Base-by-base conservation (phyloP, 306 rosid species). In the Gastrolobium bilobum region DNA sequence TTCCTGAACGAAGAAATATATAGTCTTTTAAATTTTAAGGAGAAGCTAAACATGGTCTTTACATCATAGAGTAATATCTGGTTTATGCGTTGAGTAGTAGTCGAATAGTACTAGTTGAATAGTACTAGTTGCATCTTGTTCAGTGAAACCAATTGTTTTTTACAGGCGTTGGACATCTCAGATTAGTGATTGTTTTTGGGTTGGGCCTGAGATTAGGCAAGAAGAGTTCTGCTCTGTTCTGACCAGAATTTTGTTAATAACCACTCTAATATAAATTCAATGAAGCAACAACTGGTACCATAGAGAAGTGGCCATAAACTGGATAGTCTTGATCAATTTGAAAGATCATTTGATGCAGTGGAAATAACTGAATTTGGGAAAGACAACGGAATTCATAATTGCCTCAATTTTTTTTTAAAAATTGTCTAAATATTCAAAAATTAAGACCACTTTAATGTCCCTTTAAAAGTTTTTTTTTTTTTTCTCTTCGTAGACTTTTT, bases 211-310 rank as follows among this genome's bases (percentile, higher is more conserved):
- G 34, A 66, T 31, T 30, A 58, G 39, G 30, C 20, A 65, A 73
- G 62, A 29, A 26, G 11, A 2, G 58, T 10, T 43, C 10, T 53
- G 46, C 44, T 38, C 44, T 20, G 43, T 7, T 80, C 37, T 46
- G 31, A 46, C 39, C 68, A 5, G 47, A 64, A 64, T 80, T 73
- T 69, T 80, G 53, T 81, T 35, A 15, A 20, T 20, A 20, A 20
- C 26, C 26, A 20, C 0, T 20, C 26, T 20, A 20, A 20, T 20
- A 20, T 20, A 20, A n/a, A n/a, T n/a, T n/a, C n/a, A n/a, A n/a
- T n/a, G n/a, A n/a, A n/a, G n/a, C n/a, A n/a, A n/a, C n/a, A n/a
- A n/a, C n/a, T n/a, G n/a, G n/a, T n/a, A n/a, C n/a, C n/a, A n/a
- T n/a, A n/a, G n/a, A n/a, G n/a, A n/a, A n/a, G n/a, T n/a, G n/a